phyloP scores from a whole-genome alignment of 2,329 filamentous ascomycete genomes.

The Parastagonospora avenae region DNA sequence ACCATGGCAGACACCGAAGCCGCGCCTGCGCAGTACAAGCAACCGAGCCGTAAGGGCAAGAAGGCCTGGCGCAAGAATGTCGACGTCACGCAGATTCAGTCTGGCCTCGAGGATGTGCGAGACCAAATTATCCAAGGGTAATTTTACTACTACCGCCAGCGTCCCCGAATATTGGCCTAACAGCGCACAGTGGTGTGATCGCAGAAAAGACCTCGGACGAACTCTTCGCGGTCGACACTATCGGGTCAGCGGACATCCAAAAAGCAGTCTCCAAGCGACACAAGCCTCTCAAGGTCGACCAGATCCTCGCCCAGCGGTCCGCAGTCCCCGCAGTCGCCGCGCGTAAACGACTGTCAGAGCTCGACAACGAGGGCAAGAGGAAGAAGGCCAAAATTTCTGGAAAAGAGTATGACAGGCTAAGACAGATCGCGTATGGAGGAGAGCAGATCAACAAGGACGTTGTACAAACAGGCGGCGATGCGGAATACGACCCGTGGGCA shows the following conservation, averaged over 20 bases:
- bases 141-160: not conserved
- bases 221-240: slow-evolving; percentile 82
- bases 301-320: slow-evolving; percentile 86
- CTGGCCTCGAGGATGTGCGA: slow-evolving; percentile 81
- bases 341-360: slow-evolving; percentile 77
- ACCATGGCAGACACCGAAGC: slow-evolving; percentile 41
- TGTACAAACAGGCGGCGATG: slow-evolving; percentile 62
- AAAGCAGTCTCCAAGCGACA: slow-evolving; percentile 69
- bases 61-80: slow-evolving; percentile 99
- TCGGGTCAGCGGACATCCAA: slow-evolving; percentile 70
- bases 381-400: slow-evolving; percentile 86
- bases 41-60: slow-evolving; percentile 94
- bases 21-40: slow-evolving; percentile 80
- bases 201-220: slow-evolving; percentile 81
- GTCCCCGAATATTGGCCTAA: slow-evolving; percentile 12
- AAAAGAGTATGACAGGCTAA: slow-evolving; percentile 80
- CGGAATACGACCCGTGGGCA: slow-evolving; percentile 79
- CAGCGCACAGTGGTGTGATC: slow-evolving; percentile 72
- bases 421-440: slow-evolving; percentile 75
- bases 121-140: slow-evolving; percentile 92
- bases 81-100: slow-evolving; percentile 83
- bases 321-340: slow-evolving; percentile 77
- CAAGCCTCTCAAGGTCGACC: slow-evolving; percentile 85
- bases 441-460: slow-evolving; percentile 57
- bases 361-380: slow-evolving; percentile 66